Conservation (phyloP, 768 basidiomycete genomes). For the Lentinus brumalis region DNA sequence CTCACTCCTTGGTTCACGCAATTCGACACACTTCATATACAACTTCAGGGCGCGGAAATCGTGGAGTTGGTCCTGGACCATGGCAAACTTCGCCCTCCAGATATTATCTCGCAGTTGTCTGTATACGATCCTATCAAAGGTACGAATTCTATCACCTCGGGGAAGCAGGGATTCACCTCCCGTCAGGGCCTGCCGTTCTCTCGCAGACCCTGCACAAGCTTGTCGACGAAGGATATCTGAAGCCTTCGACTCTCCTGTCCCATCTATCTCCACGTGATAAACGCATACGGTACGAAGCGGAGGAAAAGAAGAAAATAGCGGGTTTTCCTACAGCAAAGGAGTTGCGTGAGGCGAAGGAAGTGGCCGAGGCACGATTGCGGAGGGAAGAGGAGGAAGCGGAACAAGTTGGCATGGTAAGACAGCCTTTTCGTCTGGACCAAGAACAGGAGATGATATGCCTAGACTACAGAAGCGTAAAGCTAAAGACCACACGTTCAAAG, state of each 20-base stretch:
- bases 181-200: slow-evolving; percentile 44
- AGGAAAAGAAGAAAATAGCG: slow-evolving; percentile 71
- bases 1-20: slow-evolving; percentile 2
- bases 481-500: slow-evolving; percentile 49
- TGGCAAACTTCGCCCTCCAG: slow-evolving; percentile 80
- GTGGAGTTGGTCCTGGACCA: slow-evolving; percentile 78
- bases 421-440: too few species aligned
- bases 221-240: slow-evolving; percentile 73
- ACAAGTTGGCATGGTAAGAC: slow-evolving; percentile 68
- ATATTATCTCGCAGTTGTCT: slow-evolving; percentile 59
- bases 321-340: slow-evolving; percentile 85
- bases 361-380: slow-evolving; percentile 61
- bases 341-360: slow-evolving; percentile 68
- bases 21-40: not conserved
- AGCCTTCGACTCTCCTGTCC: slow-evolving; percentile 74
- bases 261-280: slow-evolving; percentile 83
- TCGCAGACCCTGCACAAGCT: slow-evolving; percentile 67
- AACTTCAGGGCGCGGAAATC: slow-evolving; percentile 70
- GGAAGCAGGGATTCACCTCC: not conserved
- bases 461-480: slow-evolving; percentile 62
- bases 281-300: slow-evolving; percentile 75
- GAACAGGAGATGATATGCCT: slow-evolving; percentile 10
- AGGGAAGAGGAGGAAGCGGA: slow-evolving; percentile 76
- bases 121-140: slow-evolving; percentile 45
- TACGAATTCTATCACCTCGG: slow-evolving; percentile 1